Conservation (phyloP, 805 yeast genomes). For the Brettanomyces custersianus region DNA sequence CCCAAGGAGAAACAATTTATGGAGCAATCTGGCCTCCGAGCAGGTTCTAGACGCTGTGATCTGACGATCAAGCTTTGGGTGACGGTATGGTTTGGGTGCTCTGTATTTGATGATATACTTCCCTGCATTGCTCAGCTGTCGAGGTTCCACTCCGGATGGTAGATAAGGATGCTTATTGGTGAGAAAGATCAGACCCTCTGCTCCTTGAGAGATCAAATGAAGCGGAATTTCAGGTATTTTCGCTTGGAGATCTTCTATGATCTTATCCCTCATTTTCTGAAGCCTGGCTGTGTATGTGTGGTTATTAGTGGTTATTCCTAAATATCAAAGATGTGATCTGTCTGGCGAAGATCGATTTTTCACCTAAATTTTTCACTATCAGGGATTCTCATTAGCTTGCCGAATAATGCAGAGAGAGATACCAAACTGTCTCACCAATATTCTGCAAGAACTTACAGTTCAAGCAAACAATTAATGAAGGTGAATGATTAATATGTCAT, state of each 20-base stretch:
- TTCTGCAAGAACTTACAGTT: no score
- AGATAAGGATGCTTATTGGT: constrained; percentile 61
- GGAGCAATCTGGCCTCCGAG: constrained; percentile 74
- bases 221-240: constrained; percentile 43
- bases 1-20: constrained; percentile 43
- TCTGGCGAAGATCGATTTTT: no score
- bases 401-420: no score
- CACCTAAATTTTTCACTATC: no score
- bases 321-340: not conserved
- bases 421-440: no score
- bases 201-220: constrained; percentile 70
- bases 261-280: constrained; percentile 33
- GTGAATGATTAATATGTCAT: no score
- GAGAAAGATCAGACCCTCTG: constrained; percentile 75
- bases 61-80: constrained; percentile 66
- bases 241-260: constrained; percentile 33
- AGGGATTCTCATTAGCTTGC: no score
- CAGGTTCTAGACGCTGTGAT: constrained; percentile 75
- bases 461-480: no score
- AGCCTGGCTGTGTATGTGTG: no score
- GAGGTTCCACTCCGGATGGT: constrained; percentile 22
- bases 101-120: constrained; percentile 70
- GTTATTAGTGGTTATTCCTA: not conserved
- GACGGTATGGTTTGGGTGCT: constrained; percentile 87
- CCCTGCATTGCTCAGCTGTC: constrained; percentile 17